These are phyloP conservation scores for Mucor sp. DNA, from an alignment of 371 early-diverging fungal species.

Conservation along the genomic window DNA sequence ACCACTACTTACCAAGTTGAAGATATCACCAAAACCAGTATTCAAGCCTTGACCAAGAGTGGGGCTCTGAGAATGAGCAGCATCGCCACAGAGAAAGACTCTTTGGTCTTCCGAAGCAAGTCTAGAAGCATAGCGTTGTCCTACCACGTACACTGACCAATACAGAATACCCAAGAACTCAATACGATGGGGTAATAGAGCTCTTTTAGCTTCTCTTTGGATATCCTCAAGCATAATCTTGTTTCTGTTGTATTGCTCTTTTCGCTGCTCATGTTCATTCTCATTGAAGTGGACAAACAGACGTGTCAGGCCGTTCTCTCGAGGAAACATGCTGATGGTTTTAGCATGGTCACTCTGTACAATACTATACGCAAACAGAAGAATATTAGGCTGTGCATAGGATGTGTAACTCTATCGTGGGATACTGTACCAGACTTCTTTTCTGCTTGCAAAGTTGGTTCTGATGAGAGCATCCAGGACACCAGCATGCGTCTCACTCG, in stretches of 20 bases:
- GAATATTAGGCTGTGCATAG: neutral
- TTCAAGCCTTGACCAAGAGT: slow-evolving; percentile 50
- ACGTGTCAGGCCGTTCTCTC: slow-evolving; percentile 48
- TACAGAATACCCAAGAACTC: slow-evolving; percentile 51
- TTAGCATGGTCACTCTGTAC: slow-evolving; percentile 42
- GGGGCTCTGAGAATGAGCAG: slow-evolving; percentile 50
- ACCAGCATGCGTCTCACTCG: slow-evolving; percentile 47
- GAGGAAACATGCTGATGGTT: slow-evolving; percentile 45
- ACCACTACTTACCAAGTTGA: slow-evolving; percentile 36
- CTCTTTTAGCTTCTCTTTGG: slow-evolving; percentile 49
- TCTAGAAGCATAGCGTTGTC: slow-evolving; percentile 37
- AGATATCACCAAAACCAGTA: slow-evolving; percentile 50
- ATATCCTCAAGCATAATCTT: slow-evolving; percentile 52
- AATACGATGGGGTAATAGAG: slow-evolving; percentile 42
- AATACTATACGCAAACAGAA: slow-evolving; percentile 23
- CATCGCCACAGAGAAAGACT: slow-evolving; percentile 49
- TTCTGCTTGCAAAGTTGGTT: slow-evolving; percentile 43
- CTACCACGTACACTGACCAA: slow-evolving; percentile 52
- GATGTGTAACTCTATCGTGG: neutral
- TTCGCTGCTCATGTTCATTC: slow-evolving; percentile 40
- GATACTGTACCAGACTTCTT: slow-evolving; percentile 44
- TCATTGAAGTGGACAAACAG: slow-evolving; percentile 51
- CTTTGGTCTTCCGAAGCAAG: slow-evolving; percentile 35
- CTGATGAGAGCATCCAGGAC: slow-evolving; percentile 50
- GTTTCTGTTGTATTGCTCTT: slow-evolving; percentile 48